A percentile compares a stretch with the other conserved stretches of the same genome.
These are phyloP conservation scores for Saccharomycopsis oosterbeekiorum DNA, from an alignment of 805 yeast species.

Conservation along the genomic window DNA sequence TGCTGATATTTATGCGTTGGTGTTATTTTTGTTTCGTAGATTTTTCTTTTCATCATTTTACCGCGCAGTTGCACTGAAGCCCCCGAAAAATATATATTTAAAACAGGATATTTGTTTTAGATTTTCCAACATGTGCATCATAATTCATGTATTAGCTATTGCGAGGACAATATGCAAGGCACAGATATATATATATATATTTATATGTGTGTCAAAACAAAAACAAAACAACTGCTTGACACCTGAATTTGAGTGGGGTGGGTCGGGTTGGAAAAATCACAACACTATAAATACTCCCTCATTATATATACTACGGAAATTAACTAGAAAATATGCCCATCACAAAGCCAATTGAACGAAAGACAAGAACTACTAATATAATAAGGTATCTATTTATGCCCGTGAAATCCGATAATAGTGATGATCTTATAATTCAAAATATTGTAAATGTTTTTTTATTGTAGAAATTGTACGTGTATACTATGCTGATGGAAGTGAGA, in stretches of 20 bases:
- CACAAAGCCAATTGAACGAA: too few relatives aligned
- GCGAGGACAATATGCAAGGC: background rate
- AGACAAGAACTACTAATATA: too few relatives aligned
- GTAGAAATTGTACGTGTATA: background rate
- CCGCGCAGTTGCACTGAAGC: background rate
- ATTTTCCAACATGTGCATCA: background rate
- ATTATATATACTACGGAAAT: too few relatives aligned
- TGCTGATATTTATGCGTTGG: background rate
- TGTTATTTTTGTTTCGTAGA: background rate
- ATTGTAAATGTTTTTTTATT: background rate
- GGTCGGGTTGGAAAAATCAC: too few relatives aligned
- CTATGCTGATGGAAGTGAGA: background rate
- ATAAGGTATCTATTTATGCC: too few relatives aligned
- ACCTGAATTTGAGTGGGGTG: too few relatives aligned
- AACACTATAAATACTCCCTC: too few relatives aligned
- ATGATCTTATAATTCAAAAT: too few relatives aligned
- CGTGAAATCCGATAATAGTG: too few relatives aligned
- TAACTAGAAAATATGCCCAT: too few relatives aligned
- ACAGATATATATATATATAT: background rate
- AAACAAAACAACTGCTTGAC: too few relatives aligned
- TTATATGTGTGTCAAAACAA: too few relatives aligned
- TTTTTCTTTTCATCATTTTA: background rate
- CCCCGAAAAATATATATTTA: background rate
- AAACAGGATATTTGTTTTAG: background rate
- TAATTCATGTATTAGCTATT: background rate